Percentiles rank a stretch among this genome's conserved stretches.
Evolutionary conservation across 257 asterid species (phyloP).

Genomic region (Solanum appendiculatum): DNA sequence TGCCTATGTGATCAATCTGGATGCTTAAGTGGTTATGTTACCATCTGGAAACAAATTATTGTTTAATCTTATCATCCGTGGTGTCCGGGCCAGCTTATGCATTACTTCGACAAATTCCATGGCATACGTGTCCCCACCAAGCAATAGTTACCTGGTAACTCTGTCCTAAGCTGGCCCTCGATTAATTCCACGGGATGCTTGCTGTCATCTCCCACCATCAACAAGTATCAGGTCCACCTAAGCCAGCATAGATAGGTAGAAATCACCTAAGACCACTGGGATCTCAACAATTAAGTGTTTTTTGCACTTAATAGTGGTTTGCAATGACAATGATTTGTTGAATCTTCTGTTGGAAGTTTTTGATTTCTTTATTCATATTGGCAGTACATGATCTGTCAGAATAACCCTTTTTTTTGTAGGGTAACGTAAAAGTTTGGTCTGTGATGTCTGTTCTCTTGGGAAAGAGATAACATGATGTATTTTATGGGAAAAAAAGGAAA

Average conservation of each 20-base stretch:
- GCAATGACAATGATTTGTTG: neutral
- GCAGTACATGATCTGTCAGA: conserved; percentile 6
- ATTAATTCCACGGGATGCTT: neutral
- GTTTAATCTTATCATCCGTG: neutral
- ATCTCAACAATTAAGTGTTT: neutral
- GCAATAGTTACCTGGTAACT: neutral
- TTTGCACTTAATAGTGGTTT: neutral
- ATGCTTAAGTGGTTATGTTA: neutral
- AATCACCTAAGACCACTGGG: neutral
- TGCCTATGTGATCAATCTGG: neutral
- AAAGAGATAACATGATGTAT: conserved; percentile 17
- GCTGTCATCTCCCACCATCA: neutral
- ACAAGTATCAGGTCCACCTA: neutral
- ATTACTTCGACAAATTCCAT: neutral
- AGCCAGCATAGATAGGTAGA: neutral
- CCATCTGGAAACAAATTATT: neutral
- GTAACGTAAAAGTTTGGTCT: conserved; percentile 16
- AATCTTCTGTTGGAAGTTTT: neutral
- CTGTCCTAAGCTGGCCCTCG: neutral
- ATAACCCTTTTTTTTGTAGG: conserved; percentile 3
- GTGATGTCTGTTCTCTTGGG: conserved; percentile 8
- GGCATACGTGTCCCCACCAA: neutral
- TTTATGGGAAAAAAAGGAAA: conserved; percentile 15
- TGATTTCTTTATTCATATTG: neutral
- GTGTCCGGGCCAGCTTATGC: neutral